A percentile compares a stretch with the other conserved stretches of the same genome.
Conservation (phyloP, 2,329 filamentous ascomycete species). For the Botrytis fabae region DNA sequence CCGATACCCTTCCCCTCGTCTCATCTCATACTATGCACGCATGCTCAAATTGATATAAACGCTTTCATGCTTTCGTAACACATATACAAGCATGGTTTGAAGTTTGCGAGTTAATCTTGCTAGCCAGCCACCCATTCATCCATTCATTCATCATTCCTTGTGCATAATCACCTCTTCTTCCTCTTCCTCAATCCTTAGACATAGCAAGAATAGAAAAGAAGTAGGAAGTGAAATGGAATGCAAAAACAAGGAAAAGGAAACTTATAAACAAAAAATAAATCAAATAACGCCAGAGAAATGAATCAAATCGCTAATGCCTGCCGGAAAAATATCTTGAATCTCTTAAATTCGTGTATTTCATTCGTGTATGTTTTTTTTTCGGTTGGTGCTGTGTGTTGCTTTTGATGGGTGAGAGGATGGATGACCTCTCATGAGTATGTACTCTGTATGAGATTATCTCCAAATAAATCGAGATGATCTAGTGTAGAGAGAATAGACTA, state of each 20-base stretch:
- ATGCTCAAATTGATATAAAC: not conserved
- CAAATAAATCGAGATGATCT: not conserved
- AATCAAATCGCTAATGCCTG: constrained; percentile 17
- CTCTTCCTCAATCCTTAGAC: not conserved
- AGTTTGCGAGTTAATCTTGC: not conserved
- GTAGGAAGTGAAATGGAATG: not conserved
- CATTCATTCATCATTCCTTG: not conserved
- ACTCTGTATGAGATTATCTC: not conserved
- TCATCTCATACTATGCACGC: not conserved
- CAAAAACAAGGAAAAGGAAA: not conserved
- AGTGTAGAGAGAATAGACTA: not conserved
- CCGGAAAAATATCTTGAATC: not conserved
- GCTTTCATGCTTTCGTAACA: not conserved
- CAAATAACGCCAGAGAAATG: constrained; percentile 19
- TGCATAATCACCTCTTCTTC: not conserved
- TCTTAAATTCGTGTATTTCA: not conserved
- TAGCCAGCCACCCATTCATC: not conserved
- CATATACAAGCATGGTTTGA: not conserved
- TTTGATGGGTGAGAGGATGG: not conserved
- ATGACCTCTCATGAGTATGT: not conserved
- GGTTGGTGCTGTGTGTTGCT: not conserved
- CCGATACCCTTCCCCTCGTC: not conserved
- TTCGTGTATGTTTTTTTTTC: not conserved
- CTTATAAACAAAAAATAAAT: not conserved
- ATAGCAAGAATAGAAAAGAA: not conserved